A percentile compares a stretch with the other conserved stretches of the same genome.
These are phyloP conservation scores for Butyriboletus loyo DNA, from an alignment of 768 basidiomycete genomes.

Conservation along the genomic window DNA sequence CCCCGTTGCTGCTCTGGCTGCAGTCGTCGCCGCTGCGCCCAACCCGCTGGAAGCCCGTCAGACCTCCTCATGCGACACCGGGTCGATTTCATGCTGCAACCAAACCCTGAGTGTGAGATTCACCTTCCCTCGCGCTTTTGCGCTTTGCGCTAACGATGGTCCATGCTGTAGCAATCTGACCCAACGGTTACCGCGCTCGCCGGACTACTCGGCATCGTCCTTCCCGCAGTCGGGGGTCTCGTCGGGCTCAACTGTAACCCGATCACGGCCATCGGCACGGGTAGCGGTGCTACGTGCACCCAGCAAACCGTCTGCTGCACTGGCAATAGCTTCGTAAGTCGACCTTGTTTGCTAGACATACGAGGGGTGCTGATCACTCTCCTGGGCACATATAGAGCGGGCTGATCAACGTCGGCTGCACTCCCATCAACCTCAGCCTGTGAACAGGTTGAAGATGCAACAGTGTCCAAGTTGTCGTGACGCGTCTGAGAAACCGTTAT, in stretches of 20 bases:
- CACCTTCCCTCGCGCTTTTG: no score
- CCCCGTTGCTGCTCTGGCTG: slow-evolving; percentile 11
- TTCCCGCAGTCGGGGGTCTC: neutral
- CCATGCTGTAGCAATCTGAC: neutral
- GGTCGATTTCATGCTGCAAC: slow-evolving; percentile 8
- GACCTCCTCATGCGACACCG: slow-evolving; percentile 8
- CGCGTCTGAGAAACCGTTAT: no score
- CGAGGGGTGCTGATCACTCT: neutral
- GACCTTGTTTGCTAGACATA: rapidly evolving
- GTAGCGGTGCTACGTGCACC: slow-evolving; percentile 2
- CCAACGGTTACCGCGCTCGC: neutral
- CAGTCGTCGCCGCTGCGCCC: slow-evolving; percentile 6
- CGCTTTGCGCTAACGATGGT: neutral
- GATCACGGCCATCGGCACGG: neutral
- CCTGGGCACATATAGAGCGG: slow-evolving; percentile 1
- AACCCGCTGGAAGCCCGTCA: neutral
- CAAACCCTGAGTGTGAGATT: neutral
- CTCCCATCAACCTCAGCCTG: slow-evolving; percentile 3
- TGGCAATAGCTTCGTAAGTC: slow-evolving; percentile 10
- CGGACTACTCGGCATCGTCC: neutral
- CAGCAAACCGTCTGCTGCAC: slow-evolving; percentile 18
- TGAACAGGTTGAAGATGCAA: neutral
- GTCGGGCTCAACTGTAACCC: slow-evolving; percentile 3
- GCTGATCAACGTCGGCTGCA: slow-evolving; percentile 10
- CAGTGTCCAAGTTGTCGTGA: neutral